Base-by-base conservation (phyloP, 108 stramenopile species). In the Fistulifera solaris region DNA sequence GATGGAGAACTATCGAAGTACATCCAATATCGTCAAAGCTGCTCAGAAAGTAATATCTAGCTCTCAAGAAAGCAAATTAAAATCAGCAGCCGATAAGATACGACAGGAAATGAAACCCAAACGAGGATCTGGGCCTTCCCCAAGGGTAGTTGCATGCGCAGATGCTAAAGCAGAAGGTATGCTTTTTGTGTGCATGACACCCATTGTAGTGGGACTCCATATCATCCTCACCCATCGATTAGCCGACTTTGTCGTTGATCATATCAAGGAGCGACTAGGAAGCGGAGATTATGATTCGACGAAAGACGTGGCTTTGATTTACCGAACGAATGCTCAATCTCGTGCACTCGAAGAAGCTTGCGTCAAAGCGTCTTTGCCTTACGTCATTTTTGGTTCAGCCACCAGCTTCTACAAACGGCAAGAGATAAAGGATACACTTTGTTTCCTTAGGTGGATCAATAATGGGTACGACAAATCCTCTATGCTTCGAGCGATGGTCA, bases 271-370 rank as follows among this genome's bases (percentile, higher is more conserved):
- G n/a, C 75, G 75, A 72, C 55, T 78, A n/a, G 73, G 61, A 12
- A 55, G 52, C 16, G 70, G 68, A 3, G 68, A 72, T 16, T 40
- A 78, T 8, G 49, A 51, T 1, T 58, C 68, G 4, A 27, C 67
- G 14, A 61, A 71, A 3, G 70, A 76, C 5, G 80, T 85, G 14
- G 94, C 88, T 11, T 58, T 95, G 15, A 70, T 95, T 48, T 94
- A 95, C 59, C 71, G 94, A 12, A 92, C 92, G 6, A 93, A 95
- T 60, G 87, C 94, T 3, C 94, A 95, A 58, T 87, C 85, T 17
- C 79, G 92, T 5, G 62, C 80, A 3, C 54, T 95, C 41, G 94
- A 95, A 57, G 87, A 89, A 59, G 87, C 83, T n/a, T 89, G 87
- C 66, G 87, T 89, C 19, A 50, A 70, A 27, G 52, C 77, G 7